phyloP scores from a whole-genome alignment of 495 filamentous ascomycete genomes.

The Penicillium cataractarum region DNA sequence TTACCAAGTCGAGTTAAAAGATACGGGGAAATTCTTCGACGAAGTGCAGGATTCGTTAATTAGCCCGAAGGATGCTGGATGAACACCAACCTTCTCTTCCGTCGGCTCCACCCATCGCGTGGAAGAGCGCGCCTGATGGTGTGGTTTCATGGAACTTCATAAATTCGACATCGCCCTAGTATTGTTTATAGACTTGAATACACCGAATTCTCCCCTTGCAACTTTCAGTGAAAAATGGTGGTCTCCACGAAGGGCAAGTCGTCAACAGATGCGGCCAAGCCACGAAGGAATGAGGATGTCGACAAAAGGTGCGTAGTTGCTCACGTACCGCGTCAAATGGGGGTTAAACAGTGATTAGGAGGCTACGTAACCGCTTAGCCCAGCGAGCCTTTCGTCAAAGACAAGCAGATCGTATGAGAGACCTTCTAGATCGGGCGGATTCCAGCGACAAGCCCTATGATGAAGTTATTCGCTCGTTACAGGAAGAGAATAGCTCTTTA shows the following conservation, averaged over 20 bases:
- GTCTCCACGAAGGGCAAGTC: neutral
- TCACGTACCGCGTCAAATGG: neutral
- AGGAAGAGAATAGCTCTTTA: constrained; percentile 6
- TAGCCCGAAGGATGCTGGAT: neutral
- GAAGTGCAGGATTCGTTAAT: neutral
- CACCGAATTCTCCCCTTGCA: neutral
- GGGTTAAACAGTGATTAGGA: neutral
- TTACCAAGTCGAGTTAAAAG: neutral
- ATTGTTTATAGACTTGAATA: neutral
- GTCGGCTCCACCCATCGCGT: neutral
- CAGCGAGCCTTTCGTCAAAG: neutral
- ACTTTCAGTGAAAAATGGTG: neutral
- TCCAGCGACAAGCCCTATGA: constrained; percentile 11
- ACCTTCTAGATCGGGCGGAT: constrained; percentile 13
- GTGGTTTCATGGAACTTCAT: neutral
- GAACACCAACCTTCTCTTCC: neutral
- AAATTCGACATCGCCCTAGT: neutral
- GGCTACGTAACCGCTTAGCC: neutral
- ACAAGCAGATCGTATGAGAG: constrained; percentile 8
- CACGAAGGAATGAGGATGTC: neutral
- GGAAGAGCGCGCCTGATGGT: neutral
- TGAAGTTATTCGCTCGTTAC: constrained; percentile 11
- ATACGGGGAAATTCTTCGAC: neutral
- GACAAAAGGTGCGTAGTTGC: neutral
- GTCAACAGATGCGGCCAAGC: neutral